These are phyloP conservation scores for Sporothrix euskadiensis DNA, from an alignment of 2,329 filamentous ascomycete species.

Conservation along the genomic window DNA sequence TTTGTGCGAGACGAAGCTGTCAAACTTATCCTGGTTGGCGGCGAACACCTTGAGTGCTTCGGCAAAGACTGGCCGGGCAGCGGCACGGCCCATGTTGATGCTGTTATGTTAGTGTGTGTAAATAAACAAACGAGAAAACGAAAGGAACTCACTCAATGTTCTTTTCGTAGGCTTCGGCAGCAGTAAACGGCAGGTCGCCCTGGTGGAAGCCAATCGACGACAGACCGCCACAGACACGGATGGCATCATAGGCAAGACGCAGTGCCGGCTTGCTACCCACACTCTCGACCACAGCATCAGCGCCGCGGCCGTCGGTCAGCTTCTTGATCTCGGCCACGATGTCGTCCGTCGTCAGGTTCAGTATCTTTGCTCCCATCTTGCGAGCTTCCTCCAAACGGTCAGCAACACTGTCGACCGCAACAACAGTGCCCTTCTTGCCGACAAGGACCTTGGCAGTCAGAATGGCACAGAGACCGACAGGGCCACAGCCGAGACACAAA, in stretches of 20 bases:
- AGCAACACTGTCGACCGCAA: slow-evolving; percentile 25
- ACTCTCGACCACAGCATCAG: slow-evolving; percentile 26
- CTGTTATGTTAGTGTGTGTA: slow-evolving; percentile 47
- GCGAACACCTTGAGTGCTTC: slow-evolving; percentile 23
- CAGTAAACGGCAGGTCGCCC: slow-evolving; percentile 26
- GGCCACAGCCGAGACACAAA: slow-evolving; percentile 26
- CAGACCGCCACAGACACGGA: slow-evolving; percentile 25
- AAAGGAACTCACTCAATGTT: slow-evolving; percentile 43
- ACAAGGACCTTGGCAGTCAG: slow-evolving; percentile 25
- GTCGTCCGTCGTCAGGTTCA: slow-evolving; percentile 25
- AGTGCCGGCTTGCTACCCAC: slow-evolving; percentile 28
- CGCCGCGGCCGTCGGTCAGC: slow-evolving; percentile 20
- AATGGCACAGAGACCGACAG: slow-evolving; percentile 24
- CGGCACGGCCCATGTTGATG: slow-evolving; percentile 24
- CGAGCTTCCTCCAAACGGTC: slow-evolving; percentile 24
- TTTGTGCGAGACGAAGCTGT: slow-evolving; percentile 19
- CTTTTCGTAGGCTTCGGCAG: slow-evolving; percentile 14
- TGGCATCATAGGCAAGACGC: slow-evolving; percentile 26
- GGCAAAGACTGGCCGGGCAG: slow-evolving; percentile 10
- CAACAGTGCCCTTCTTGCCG: slow-evolving; percentile 5
- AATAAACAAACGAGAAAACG: not conserved
- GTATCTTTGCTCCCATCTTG: slow-evolving; percentile 22
- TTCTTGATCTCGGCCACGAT: slow-evolving; percentile 21
- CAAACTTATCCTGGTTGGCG: slow-evolving; percentile 24
- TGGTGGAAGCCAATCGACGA: slow-evolving; percentile 31